Percentiles rank a stretch among this genome's conserved stretches.
Conservation (phyloP, 2,329 filamentous ascomycete species). For the Triangularia setosa region DNA sequence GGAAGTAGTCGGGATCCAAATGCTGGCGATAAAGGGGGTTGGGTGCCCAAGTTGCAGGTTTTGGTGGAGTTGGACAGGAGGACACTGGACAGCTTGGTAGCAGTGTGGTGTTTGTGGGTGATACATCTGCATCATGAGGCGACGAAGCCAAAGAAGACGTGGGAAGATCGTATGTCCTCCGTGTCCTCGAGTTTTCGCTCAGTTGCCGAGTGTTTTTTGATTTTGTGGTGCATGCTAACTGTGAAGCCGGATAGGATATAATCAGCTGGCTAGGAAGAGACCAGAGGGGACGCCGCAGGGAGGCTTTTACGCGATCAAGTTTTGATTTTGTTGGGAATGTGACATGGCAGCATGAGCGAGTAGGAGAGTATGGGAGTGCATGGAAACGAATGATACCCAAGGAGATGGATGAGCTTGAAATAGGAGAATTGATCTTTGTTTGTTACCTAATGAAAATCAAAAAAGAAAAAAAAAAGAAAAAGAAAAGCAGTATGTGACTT, state of each 20-base stretch:
- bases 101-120: conserved; percentile 11
- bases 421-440: neutral
- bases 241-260: neutral
- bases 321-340: neutral
- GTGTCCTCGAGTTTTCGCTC: neutral
- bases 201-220: neutral
- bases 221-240: neutral
- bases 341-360: neutral
- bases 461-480: too few relatives aligned
- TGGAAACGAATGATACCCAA: neutral
- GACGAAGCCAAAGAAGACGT: neutral
- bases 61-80: neutral
- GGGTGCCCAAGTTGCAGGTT: neutral
- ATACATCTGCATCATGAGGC: conserved; percentile 1
- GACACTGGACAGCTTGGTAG: conserved; percentile 4
- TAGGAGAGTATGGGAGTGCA: neutral
- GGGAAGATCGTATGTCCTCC: conserved; percentile 6
- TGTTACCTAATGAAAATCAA: neutral
- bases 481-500: neutral
- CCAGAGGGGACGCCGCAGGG: neutral
- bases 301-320: neutral
- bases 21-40: neutral
- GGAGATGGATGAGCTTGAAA: neutral
- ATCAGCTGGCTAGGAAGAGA: neutral
- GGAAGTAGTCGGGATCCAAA: neutral